Conservation (phyloP, 2,329 filamentous ascomycete genomes). For the Trichoderma gracile region DNA sequence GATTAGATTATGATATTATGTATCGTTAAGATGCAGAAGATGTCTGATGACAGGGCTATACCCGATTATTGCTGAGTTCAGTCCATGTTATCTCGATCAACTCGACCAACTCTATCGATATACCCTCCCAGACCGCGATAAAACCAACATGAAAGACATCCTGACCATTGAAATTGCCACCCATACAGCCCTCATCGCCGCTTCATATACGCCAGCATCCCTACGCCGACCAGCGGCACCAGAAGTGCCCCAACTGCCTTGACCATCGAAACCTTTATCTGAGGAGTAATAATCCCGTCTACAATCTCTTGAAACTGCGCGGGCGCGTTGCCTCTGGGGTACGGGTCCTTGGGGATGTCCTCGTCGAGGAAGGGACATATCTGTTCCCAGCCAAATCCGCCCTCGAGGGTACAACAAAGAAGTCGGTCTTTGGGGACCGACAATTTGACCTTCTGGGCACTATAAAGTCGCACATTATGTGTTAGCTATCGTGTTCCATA, state of each 20-base stretch:
- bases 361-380: conserved; percentile 39
- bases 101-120: no score
- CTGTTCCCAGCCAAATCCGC: conserved; percentile 41
- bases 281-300: neutral
- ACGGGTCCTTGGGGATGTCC: conserved; percentile 32
- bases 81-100: no score
- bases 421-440: conserved; percentile 35
- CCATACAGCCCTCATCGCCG: neutral
- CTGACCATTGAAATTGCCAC: neutral
- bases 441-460: conserved; percentile 32
- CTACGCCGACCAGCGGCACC: conserved; percentile 11
- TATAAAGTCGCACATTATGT: conserved; percentile 18
- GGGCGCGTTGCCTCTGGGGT: conserved; percentile 19
- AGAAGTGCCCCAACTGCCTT: neutral
- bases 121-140: no score
- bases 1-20: no score
- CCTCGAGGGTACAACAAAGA: conserved; percentile 37
- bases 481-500: neutral
- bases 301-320: conserved; percentile 16
- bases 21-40: no score
- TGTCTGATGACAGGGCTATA: no score
- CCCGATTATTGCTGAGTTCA: no score
- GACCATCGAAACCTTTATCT: neutral
- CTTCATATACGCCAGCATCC: conserved; percentile 2
- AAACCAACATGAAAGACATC: no score